Evolutionary conservation across 2,329 filamentous ascomycete species (phyloP).

Genomic region (Ceratocystis cacaofunesta): DNA sequence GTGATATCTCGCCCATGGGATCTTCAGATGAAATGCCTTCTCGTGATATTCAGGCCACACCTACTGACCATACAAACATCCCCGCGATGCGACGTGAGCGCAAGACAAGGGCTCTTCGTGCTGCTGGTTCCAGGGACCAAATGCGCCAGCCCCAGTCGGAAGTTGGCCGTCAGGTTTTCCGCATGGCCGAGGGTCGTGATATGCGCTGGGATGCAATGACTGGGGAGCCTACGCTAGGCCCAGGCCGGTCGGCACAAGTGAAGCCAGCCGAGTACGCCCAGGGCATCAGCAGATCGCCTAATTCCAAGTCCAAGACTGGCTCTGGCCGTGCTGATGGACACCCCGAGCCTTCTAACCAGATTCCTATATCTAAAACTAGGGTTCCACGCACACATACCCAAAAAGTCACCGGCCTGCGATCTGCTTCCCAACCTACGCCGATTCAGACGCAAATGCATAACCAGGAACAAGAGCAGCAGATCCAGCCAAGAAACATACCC

Average conservation of each 20-base stretch:
- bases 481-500: not conserved
- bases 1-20: slow-evolving; percentile 40
- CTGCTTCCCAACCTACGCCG: slow-evolving; percentile 1
- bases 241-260: slow-evolving; percentile 41
- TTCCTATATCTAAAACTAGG: not conserved
- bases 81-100: slow-evolving; percentile 36
- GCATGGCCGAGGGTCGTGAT: slow-evolving; percentile 22
- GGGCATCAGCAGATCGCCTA: slow-evolving; percentile 21
- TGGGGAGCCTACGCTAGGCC: slow-evolving; percentile 47
- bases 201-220: slow-evolving; percentile 51
- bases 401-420: slow-evolving; percentile 28
- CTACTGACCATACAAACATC: slow-evolving; percentile 27
- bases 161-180: slow-evolving; percentile 17
- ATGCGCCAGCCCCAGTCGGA: slow-evolving; percentile 17
- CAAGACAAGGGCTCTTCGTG: slow-evolving; percentile 23
- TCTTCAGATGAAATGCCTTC: slow-evolving; percentile 27
- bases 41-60: slow-evolving; percentile 18
- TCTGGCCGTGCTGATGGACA: not conserved
- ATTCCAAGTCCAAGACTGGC: not conserved
- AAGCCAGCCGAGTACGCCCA: slow-evolving; percentile 37
- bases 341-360: not conserved
- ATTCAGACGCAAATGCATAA: not conserved
- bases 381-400: not conserved
- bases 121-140: slow-evolving; percentile 27
- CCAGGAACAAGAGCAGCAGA: not conserved